Conservation (phyloP, 306 rosid species). For the Quercus gilva region DNA sequence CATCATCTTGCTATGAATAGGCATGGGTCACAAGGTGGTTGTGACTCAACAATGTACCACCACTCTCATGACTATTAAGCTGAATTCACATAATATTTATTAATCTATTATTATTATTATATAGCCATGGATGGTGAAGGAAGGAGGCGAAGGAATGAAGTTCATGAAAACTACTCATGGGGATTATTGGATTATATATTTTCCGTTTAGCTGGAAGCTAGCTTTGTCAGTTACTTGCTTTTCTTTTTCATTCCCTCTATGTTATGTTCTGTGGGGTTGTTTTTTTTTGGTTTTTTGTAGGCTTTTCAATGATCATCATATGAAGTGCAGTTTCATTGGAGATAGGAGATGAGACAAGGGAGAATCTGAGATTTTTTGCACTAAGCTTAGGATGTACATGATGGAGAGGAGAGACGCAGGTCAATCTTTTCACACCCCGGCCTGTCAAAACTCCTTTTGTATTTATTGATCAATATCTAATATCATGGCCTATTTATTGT, state of each 20-base stretch:
- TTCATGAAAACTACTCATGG: conserved; percentile 16
- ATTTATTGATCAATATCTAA: conserved; percentile 52
- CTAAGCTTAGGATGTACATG: background rate
- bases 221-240: conserved; percentile 4
- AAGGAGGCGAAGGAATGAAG: background rate
- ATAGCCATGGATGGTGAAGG: conserved; percentile 17
- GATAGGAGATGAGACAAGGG: conserved; percentile 26
- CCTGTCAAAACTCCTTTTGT: conserved; percentile 54
- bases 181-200: conserved; percentile 20
- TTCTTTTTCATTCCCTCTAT: conserved; percentile 11
- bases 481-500: conserved; percentile 53
- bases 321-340: conserved; percentile 52
- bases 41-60: conserved; percentile 66
- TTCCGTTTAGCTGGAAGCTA: background rate
- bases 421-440: conserved; percentile 56
- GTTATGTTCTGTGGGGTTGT: conserved; percentile 5
- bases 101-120: background rate
- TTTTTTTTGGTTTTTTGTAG: conserved; percentile 21
- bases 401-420: conserved; percentile 52
- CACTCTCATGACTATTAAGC: conserved; percentile 69
- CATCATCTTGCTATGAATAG: conserved; percentile 24
- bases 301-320: conserved; percentile 48
- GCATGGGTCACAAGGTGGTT: conserved; percentile 45
- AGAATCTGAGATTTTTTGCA: conserved; percentile 27
- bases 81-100: background rate